Base-by-base conservation (phyloP, 176 grass and related monocot species). In the Aegilops speltoides region DNA sequence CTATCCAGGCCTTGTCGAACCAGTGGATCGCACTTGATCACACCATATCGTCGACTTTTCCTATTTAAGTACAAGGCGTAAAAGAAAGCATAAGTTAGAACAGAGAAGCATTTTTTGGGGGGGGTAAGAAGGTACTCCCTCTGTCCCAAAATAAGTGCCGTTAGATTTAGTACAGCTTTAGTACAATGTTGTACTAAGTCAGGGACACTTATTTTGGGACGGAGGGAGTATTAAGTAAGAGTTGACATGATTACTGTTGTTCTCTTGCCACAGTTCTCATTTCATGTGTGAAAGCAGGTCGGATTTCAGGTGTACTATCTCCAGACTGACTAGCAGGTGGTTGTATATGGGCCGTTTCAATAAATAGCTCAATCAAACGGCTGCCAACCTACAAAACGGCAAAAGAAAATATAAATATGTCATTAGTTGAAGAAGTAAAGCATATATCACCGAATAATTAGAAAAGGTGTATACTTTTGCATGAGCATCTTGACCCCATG, bases 401-500 rank as follows among this genome's bases (percentile, higher is more conserved):
- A 82, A 72, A 80, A 19, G n/a, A 77, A 62, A 32, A 64, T 41
- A 86, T 6, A 48, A 80, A 83, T 86, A 60, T 61, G 25, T 68
- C 28, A 64, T 76, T 60, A 84, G 4, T 34, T 22, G 57, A 81
- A 65, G 4, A 57, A 77, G 24, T 80, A 63, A 29, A 60, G 72
- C 12, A 63, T 64, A 11, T 61, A 84, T 45, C 68, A 73, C 16
- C 15, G 34, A 75, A 64, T 71, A 63, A 86, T 73, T 76, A 79
- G 36, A 74, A 37, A 69, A 72, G 28, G 75, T 34, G 73, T 79
- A 74, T 69, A 99, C 97, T 93, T 94, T 96, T 73, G 92, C 91
- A 76, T 96, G 97, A 87, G 34, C 79, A 82, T 94, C 92, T 96
- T 96, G 94, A 88, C 97, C 94, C 97, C 97, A 99, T 78, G 97